Base-by-base conservation (phyloP, 352 stramenopile genomes). In the Phytophthora pluvialis region DNA sequence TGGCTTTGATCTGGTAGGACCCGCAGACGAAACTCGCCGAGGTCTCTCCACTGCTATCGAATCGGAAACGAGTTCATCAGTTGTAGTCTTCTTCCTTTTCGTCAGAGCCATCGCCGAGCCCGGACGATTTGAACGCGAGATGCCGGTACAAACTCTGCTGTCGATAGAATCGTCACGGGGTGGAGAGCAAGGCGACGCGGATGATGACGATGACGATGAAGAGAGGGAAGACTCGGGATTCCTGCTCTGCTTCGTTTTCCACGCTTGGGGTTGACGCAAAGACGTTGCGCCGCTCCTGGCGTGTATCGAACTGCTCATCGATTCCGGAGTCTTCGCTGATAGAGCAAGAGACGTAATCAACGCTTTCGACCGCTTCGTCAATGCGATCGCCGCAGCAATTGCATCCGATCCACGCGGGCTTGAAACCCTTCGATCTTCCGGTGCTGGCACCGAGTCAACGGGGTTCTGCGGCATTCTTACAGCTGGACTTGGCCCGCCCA, bases 311-410 rank as follows among this genome's bases (percentile, higher is more conserved):
- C 25, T 31, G 28, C 7, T 52, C 4, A 8, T n/a, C 28, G 38
- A 9, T 5, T 60, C 36, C 9, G 39, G 55, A 7, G 55, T 55
- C n/a, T 42, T 64, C 13, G 12, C 28, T 8, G 64, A 49, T 29
- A 43, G 46, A 4, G 72, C 53, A 16, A 81, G 60, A 0, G 77
- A 71, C 4, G 77, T 64, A 21, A 83, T 85, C 11, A 81, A 50
- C 4, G 74, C 67, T 26, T 85, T 85, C 9, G 74, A 79, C 1
- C 73, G 59, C 44, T 81, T 60, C 9, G 54, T 69, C 1, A 83
- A 45, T 1, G 72, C 72, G 13, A 81, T 76, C 8, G 73, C 69
- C 35, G 71, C 61, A 10, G 71, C 72, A 10, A 81, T 78, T 10
- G 76, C 67, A 12, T 64, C 16, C 8, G 69, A 50, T 5, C 50